Evolutionary conservation across 331 rosid genomes (phyloP).

Genomic region (Telfairia occidentalis): DNA sequence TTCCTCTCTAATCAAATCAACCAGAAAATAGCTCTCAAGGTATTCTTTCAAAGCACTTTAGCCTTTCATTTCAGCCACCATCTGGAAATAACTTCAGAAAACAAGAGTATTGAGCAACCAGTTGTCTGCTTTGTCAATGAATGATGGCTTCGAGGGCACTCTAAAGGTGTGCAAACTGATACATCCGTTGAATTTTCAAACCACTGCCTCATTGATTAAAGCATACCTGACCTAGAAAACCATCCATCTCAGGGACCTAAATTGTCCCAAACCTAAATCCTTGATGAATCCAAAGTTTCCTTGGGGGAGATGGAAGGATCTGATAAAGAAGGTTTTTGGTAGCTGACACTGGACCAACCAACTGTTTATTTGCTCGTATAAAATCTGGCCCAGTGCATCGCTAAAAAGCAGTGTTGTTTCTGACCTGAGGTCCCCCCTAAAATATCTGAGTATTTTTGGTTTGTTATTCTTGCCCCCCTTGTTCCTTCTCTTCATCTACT

Average conservation of each 20-base stretch:
- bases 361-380: neutral
- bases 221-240: neutral
- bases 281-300: neutral
- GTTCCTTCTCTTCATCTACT: neutral
- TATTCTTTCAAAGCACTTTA: neutral
- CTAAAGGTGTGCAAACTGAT: neutral
- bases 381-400: neutral
- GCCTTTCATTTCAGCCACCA: neutral
- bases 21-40: neutral
- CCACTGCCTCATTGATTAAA: neutral
- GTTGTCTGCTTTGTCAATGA: neutral
- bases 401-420: neutral
- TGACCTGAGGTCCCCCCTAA: neutral
- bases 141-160: neutral
- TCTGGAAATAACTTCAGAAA: neutral
- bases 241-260: neutral
- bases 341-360: neutral
- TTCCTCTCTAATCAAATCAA: neutral
- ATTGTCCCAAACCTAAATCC: neutral
- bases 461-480: neutral
- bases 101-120: neutral
- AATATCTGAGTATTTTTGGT: neutral
- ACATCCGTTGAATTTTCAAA: neutral
- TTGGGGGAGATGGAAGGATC: neutral
- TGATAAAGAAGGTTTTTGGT: neutral